Percentiles rank a stretch among this genome's conserved stretches.
These are phyloP conservation scores for Phycomyces nitens DNA, from an alignment of 192 early-diverging fungal species.

Conservation along the genomic window DNA sequence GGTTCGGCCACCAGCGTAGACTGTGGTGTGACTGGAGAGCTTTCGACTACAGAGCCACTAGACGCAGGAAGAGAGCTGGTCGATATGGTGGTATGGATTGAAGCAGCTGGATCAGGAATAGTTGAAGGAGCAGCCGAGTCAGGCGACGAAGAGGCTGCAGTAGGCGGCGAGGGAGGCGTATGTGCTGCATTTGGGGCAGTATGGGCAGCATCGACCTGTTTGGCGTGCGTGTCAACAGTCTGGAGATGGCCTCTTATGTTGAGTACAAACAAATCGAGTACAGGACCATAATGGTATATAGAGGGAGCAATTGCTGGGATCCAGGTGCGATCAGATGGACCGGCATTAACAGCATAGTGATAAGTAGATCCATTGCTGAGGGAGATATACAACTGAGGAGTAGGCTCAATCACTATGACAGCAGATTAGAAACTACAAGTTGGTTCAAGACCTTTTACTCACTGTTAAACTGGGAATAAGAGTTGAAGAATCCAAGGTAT, in stretches of 20 bases:
- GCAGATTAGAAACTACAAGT: too few relatives aligned
- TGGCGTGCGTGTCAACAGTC: background rate
- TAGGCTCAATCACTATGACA: conserved; percentile 5
- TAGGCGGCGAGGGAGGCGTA: too few relatives aligned
- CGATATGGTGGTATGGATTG: too few relatives aligned
- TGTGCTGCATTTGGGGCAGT: too few relatives aligned
- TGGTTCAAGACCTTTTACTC: too few relatives aligned
- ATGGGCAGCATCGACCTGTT: too few relatives aligned
- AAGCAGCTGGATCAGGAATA: too few relatives aligned
- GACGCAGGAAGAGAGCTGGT: too few relatives aligned
- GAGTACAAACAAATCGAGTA: conserved; percentile 13
- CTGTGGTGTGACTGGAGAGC: background rate
- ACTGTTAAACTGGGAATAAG: conserved; percentile 20
- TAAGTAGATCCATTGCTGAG: conserved; percentile 23
- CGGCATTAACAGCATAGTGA: conserved; percentile 12
- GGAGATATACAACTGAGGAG: conserved; percentile 15
- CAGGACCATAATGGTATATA: background rate
- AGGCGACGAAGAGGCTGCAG: background rate
- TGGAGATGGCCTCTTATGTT: conserved; percentile 17
- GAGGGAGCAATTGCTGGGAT: background rate
- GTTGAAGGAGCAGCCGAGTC: background rate
- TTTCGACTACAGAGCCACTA: too few relatives aligned
- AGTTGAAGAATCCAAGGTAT: conserved; percentile 10
- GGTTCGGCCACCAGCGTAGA: too few relatives aligned
- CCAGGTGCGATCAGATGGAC: background rate